A percentile compares a stretch with the other conserved stretches of the same genome.
Conservation (phyloP, 257 asterid genomes). For the Gardenia jasminoides region DNA sequence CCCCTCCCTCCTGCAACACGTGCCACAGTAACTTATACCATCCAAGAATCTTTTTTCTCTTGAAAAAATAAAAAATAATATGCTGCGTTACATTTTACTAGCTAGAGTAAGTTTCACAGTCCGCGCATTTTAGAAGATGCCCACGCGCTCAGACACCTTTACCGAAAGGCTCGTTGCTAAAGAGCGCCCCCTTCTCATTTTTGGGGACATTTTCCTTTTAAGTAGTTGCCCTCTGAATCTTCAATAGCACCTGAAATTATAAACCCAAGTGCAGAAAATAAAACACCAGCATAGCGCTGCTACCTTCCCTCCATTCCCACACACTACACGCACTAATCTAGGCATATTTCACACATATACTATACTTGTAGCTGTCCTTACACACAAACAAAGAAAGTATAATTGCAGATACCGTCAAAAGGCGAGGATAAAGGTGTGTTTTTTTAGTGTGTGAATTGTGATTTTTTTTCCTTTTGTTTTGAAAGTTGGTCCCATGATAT, state of each 20-base stretch:
- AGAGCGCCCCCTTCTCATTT: slow-evolving; percentile 14
- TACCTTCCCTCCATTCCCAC: slow-evolving; percentile 6
- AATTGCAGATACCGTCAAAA: neutral
- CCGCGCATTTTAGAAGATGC: slow-evolving; percentile 28
- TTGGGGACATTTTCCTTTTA: no score
- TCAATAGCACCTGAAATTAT: slow-evolving; percentile 40
- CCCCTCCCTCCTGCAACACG: slow-evolving; percentile 14
- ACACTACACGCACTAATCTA: slow-evolving; percentile 21
- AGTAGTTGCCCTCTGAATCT: slow-evolving; percentile 25
- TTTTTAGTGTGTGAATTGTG: neutral
- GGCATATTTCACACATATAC: neutral
- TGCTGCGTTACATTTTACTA: neutral
- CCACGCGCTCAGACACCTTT: slow-evolving; percentile 8
- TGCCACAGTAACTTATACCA: slow-evolving; percentile 11
- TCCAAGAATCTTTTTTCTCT: no score
- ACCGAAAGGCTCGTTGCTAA: slow-evolving; percentile 19
- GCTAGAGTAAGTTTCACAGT: neutral
- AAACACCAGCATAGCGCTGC: neutral
- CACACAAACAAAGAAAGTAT: slow-evolving; percentile 3
- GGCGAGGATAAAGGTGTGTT: neutral
- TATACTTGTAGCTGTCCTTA: neutral
- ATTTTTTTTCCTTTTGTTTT: neutral
- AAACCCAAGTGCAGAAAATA: slow-evolving; percentile 5
- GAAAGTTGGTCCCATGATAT: slow-evolving; percentile 10
- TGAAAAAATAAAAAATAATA: neutral